Conservation (phyloP, 2,329 filamentous ascomycete genomes). For the Aspergillus unguis region DNA sequence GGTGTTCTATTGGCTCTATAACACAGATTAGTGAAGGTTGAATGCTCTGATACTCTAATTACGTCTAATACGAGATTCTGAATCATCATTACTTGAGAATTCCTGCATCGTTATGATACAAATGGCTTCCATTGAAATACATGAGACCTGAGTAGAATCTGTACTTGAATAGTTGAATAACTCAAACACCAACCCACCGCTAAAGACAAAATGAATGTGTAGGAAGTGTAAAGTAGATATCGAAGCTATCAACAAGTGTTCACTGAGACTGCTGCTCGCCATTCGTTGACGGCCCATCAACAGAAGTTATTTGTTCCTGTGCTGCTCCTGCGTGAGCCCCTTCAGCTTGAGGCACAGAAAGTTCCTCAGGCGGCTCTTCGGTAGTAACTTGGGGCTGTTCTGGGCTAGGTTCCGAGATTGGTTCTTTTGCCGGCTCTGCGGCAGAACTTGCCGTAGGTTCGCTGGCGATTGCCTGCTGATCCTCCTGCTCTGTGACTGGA, state of each 20-base stretch:
- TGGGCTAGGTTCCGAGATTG: not conserved
- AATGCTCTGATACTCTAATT: not conserved
- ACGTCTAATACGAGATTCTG: not conserved
- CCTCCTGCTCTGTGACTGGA: not conserved
- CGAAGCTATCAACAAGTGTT: not conserved
- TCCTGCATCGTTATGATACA: not conserved
- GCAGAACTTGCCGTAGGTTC: not conserved
- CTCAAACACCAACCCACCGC: not conserved
- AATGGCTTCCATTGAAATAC: not conserved
- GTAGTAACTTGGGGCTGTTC: not conserved
- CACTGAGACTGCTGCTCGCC: not conserved
- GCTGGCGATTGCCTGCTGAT: not conserved
- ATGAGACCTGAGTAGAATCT: not conserved
- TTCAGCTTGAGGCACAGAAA: not conserved
- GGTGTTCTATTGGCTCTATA: conserved; percentile 2
- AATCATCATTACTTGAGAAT: not conserved
- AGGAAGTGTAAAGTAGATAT: not conserved
- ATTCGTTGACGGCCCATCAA: not conserved
- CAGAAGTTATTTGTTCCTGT: not conserved
- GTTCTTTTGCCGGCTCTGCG: not conserved
- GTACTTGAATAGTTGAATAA: not conserved
- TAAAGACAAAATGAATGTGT: not conserved
- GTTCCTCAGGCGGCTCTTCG: not conserved
- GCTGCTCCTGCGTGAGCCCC: not conserved
- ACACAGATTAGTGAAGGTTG: not conserved